A percentile compares a stretch with the other conserved stretches of the same genome.
These are phyloP conservation scores for Rhodotorula babjevae DNA, from an alignment of 768 basidiomycete genomes.

Conservation along the genomic window DNA sequence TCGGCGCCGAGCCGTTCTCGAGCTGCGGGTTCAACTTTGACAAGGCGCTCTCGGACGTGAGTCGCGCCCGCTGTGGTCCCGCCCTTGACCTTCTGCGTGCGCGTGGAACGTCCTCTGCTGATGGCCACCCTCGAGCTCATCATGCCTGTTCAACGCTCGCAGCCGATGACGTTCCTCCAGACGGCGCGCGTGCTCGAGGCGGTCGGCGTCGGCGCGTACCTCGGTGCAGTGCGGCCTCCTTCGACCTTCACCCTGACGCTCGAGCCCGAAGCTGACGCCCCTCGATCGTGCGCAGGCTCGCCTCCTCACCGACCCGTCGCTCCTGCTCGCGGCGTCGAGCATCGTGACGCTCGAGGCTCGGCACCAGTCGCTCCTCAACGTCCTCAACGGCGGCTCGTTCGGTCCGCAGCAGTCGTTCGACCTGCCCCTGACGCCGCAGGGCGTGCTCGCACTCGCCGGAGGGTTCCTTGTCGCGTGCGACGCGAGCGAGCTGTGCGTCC, in stretches of 20 bases:
- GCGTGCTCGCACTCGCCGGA: constrained; percentile 30
- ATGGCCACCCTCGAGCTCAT: too few relatives aligned
- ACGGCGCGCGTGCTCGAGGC: constrained; percentile 70
- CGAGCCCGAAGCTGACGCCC: too few relatives aligned
- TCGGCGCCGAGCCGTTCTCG: constrained; percentile 57
- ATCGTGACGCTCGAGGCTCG: constrained; percentile 70
- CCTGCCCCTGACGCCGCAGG: constrained; percentile 55
- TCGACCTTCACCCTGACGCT: background rate
- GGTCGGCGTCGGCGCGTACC: constrained; percentile 62
- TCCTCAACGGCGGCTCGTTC: constrained; percentile 57
- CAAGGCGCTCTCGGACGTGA: constrained; percentile 59
- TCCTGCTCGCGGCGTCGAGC: constrained; percentile 24
- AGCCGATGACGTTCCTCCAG: constrained; percentile 58
- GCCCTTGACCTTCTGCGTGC: too few relatives aligned
- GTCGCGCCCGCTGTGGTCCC: background rate
- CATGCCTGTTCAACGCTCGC: background rate
- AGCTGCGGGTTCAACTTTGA: constrained; percentile 67
- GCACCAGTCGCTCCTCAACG: constrained; percentile 71
- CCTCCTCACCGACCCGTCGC: constrained; percentile 22
- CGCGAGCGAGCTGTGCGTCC: constrained; percentile 18
- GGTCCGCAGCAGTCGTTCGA: constrained; percentile 68
- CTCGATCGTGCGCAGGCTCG: constrained; percentile 1
- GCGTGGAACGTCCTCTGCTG: too few relatives aligned
- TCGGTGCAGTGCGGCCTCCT: constrained; percentile 6
- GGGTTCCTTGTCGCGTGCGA: constrained; percentile 35